These are phyloP conservation scores for Yamadazyma tumulicola DNA, from an alignment of 805 yeast genomes.

Conservation along the genomic window DNA sequence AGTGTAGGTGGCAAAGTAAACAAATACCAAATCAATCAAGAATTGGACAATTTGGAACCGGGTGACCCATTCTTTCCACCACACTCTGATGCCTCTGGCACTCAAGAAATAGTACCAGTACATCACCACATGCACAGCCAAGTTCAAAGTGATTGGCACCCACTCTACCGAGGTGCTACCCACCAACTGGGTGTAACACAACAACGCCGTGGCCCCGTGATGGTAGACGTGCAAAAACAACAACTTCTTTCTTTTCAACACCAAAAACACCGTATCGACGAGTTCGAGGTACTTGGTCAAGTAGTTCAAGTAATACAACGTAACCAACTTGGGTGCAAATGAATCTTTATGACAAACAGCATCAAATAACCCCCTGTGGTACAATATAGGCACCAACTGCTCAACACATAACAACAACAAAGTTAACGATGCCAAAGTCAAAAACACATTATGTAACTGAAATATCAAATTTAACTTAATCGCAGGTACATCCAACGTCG, in stretches of 20 bases:
- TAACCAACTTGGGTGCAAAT: conserved; percentile 80
- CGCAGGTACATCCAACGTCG: conserved; percentile 51
- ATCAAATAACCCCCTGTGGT: conserved; percentile 71
- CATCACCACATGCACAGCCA: conserved; percentile 94
- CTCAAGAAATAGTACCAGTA: conserved; percentile 95
- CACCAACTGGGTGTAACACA: conserved; percentile 88
- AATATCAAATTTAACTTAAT: conserved; percentile 71
- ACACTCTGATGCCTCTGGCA: conserved; percentile 89
- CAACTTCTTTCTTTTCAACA: conserved; percentile 85
- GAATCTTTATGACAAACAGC: conserved; percentile 77
- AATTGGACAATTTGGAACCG: conserved; percentile 93
- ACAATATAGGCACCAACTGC: conserved; percentile 79
- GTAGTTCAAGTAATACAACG: conserved; percentile 87
- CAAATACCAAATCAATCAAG: conserved; percentile 81
- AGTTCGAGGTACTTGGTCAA: conserved; percentile 86
- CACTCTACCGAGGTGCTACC: conserved; percentile 91
- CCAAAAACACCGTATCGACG: conserved; percentile 87
- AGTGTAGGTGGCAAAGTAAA: conserved; percentile 91
- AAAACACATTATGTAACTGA: conserved; percentile 78
- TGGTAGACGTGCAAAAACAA: conserved; percentile 94
- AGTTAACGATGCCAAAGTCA: conserved; percentile 65
- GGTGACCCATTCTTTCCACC: conserved; percentile 99
- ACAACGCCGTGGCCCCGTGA: conserved; percentile 95
- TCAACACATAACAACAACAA: conserved; percentile 72
- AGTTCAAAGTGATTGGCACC: conserved; percentile 88